Evolutionary conservation across 129 eudicot genomes (phyloP), one percentile per base, ranked within the genome.

Genomic region (Apium graveolens): DNA sequence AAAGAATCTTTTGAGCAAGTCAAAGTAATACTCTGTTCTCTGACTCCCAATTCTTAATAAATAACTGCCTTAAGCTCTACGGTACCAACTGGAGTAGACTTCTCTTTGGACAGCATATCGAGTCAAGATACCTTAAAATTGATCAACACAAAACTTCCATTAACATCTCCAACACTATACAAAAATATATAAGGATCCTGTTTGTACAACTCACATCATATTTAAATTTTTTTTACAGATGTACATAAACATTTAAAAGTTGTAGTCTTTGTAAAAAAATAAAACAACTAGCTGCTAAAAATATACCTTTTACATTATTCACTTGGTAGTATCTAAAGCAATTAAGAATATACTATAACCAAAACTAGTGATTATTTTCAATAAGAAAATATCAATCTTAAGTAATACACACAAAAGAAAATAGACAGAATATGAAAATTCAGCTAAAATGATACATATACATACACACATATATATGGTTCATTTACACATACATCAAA

Each of bases 21-120:
- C 84, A 68, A 92, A 90, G 82, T 95, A 95, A 73, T 87, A 86
- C n/a, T 88, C 92, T 35, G 97, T 90, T 84, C 89, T 90, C 70
- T 83, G 91, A 51, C 78, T 86, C 75, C 94, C 94, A 41, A 92
- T 79, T 78, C 85, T 92, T 80, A 69, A 81, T 76, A 63, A 82
- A 95, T 84, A 62, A 80, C 80, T 35, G 81, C 87, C 84, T 86
- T 91, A 70, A 90, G 81, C 91, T 95, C 92, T 29, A 87, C 51
- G 18, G 88, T 82, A 77, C 88, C 87, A 18, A 88, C 76, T 78
- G 91, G 86, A 29, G 92, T 78, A 83, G 44, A 86, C 82, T 87
- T 90, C 85, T 85, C 92, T 80, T 84, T 85, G 18, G 83, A 84
- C 85, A 85, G 85, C 97, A 95, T 95, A 70, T 81, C 70, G 41